phyloP scores from a whole-genome alignment of 2,329 filamentous ascomycete species.

The Botryotinia calthae region DNA sequence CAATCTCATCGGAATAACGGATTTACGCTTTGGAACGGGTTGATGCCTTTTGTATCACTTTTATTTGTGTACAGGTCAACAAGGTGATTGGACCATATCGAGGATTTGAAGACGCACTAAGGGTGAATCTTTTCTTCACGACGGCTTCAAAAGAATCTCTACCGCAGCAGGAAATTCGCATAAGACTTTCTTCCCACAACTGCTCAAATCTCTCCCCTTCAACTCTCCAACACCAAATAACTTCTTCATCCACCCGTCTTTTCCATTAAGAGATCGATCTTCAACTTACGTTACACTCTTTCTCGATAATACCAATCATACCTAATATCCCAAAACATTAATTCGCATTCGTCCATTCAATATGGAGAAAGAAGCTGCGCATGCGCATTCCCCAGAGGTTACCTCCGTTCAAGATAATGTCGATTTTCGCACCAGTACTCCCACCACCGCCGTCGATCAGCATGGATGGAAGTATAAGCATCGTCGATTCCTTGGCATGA shows the following conservation, averaged over 20 bases:
- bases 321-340: no score
- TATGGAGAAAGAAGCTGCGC: slow-evolving; percentile 12
- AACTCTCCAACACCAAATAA: neutral
- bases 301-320: neutral
- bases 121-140: slow-evolving; percentile 9
- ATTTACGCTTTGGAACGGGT: neutral
- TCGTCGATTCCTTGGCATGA: slow-evolving; percentile 51
- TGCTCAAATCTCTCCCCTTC: no score
- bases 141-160: neutral
- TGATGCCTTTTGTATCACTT: slow-evolving; percentile 10
- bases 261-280: neutral
- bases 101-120: neutral
- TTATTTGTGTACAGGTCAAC: neutral
- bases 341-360: neutral
- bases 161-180: neutral
- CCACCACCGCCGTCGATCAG: neutral
- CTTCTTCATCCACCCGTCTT: neutral
- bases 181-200: neutral
- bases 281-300: neutral
- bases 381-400: neutral
- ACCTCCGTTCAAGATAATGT: neutral
- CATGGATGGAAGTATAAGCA: slow-evolving; percentile 67
- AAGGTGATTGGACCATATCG: slow-evolving; percentile 1
- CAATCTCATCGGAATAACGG: slow-evolving; percentile 7
- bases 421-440: neutral